Evolutionary conservation across 2,329 filamentous ascomycete species (phyloP).

Genomic region (Lachnellula willkommii): DNA sequence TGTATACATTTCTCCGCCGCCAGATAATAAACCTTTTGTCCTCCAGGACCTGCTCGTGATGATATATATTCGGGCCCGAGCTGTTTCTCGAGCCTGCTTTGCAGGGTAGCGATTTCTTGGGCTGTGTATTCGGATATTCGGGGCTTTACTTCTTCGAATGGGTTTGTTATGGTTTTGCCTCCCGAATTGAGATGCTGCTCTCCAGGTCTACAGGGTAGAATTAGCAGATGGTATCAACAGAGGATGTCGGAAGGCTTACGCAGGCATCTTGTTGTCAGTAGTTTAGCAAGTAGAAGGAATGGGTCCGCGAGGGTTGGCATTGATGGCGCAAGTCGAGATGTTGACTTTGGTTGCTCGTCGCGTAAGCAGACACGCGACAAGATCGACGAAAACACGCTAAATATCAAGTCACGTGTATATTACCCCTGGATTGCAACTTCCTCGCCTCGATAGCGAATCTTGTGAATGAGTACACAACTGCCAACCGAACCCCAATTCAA

Average conservation of each 20-base stretch:
- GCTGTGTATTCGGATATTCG: constrained; percentile 78
- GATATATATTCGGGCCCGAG: constrained; percentile 96
- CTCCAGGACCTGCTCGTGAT: constrained; percentile 73
- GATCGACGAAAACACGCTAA: background rate
- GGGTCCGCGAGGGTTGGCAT: constrained; percentile 11
- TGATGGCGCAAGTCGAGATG: constrained; percentile 2
- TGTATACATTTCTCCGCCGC: constrained; percentile 96
- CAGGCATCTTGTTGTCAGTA: constrained; percentile 38
- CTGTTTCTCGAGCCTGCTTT: constrained; percentile 83
- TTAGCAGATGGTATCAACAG: constrained; percentile 9
- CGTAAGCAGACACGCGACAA: constrained; percentile 6
- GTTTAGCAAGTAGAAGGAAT: constrained; percentile 7
- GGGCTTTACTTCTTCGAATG: constrained; percentile 68
- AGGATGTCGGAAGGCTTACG: constrained; percentile 33
- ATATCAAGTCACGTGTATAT: background rate
- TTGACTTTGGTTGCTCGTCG: constrained; percentile 8
- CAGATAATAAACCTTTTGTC: constrained; percentile 85
- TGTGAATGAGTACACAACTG: too few relatives aligned
- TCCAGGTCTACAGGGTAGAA: constrained; percentile 49
- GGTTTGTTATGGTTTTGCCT: constrained; percentile 56
- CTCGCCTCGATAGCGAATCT: background rate
- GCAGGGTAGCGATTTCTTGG: constrained; percentile 82
- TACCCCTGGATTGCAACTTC: background rate
- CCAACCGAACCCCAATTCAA: too few relatives aligned
- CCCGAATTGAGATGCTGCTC: constrained; percentile 51